A percentile compares a stretch with the other conserved stretches of the same genome.
Conservation (phyloP, 2,329 filamentous ascomycete species). For the Trichoderma breve region DNA sequence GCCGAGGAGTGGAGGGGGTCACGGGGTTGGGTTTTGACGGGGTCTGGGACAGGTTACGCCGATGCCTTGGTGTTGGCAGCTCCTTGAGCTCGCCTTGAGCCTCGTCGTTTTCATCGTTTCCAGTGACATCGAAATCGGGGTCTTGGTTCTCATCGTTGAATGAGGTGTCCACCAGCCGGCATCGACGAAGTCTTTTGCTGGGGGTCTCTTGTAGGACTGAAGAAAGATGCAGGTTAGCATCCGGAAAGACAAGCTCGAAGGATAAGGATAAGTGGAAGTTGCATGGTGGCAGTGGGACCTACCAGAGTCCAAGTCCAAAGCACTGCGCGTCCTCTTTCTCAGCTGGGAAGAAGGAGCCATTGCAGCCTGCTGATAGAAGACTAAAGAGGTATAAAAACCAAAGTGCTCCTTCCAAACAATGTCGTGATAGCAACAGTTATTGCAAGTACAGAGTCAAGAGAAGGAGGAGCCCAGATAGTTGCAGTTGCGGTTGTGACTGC, state of each 20-base stretch:
- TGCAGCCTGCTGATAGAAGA: not conserved
- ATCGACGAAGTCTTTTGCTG: slow-evolving; percentile 45
- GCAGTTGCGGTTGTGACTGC: not conserved
- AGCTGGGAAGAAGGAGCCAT: slow-evolving; percentile 34
- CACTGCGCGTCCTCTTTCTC: slow-evolving; percentile 37
- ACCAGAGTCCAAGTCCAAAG: slow-evolving; percentile 33
- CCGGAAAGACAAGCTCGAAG: not conserved
- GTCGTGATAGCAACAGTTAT: not conserved
- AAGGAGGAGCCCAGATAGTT: not conserved
- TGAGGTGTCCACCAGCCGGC: slow-evolving; percentile 39
- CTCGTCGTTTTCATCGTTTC: slow-evolving; percentile 34
- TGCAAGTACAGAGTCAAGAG: not conserved
- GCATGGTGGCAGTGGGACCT: slow-evolving; percentile 23
- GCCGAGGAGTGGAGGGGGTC: slow-evolving; percentile 72
- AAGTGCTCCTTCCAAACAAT: slow-evolving; percentile 24
- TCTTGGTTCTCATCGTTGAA: slow-evolving; percentile 69
- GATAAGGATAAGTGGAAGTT: not conserved
- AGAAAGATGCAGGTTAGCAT: not conserved
- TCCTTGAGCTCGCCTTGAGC: slow-evolving; percentile 43
- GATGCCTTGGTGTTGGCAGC: slow-evolving; percentile 29
- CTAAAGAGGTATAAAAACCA: slow-evolving; percentile 9
- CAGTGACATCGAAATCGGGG: slow-evolving; percentile 27
- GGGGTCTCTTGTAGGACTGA: slow-evolving; percentile 34
- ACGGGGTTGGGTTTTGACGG: slow-evolving; percentile 49
- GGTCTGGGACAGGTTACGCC: slow-evolving; percentile 32